A percentile compares a stretch with the other conserved stretches of the same genome.
These are phyloP conservation scores for Lasiosphaeriaceae sp. DNA, from an alignment of 495 filamentous ascomycete genomes.

Conservation along the genomic window DNA sequence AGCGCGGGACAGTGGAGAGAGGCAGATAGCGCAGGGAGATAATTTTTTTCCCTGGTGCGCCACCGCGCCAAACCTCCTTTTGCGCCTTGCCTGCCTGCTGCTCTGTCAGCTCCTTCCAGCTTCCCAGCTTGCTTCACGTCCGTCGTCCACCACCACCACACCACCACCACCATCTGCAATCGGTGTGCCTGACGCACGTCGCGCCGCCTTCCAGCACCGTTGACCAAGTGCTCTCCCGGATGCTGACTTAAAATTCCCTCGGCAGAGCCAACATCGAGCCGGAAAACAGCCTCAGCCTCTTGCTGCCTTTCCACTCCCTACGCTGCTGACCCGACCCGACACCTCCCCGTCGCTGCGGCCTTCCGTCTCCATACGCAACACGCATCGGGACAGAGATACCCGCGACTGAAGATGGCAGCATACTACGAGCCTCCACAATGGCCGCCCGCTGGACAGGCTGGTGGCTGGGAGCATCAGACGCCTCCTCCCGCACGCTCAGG, in stretches of 20 bases:
- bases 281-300: conserved; percentile 10
- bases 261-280: conserved; percentile 15
- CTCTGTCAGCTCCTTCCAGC: conserved; percentile 4
- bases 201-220: conserved; percentile 11
- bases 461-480: conserved; percentile 71
- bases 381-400: conserved; percentile 3
- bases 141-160: background rate
- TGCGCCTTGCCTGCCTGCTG: conserved; percentile 8
- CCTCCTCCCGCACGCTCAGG: conserved; percentile 84
- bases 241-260: conserved; percentile 10
- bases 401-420: conserved; percentile 55
- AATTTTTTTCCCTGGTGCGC: conserved; percentile 27
- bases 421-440: conserved; percentile 89
- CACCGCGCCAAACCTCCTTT: conserved; percentile 19
- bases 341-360: conserved; percentile 34
- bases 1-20: background rate
- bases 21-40: conserved; percentile 12
- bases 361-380: conserved; percentile 28
- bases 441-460: conserved; percentile 58
- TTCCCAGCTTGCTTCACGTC: conserved; percentile 6
- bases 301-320: background rate
- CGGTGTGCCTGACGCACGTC: conserved; percentile 18
- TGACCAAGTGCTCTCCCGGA: conserved; percentile 2
- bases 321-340: background rate
- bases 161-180: conserved; percentile 4